Evolutionary conservation across 345 rosid genomes (phyloP).

Genomic region (Abelmoschus esculentus): DNA sequence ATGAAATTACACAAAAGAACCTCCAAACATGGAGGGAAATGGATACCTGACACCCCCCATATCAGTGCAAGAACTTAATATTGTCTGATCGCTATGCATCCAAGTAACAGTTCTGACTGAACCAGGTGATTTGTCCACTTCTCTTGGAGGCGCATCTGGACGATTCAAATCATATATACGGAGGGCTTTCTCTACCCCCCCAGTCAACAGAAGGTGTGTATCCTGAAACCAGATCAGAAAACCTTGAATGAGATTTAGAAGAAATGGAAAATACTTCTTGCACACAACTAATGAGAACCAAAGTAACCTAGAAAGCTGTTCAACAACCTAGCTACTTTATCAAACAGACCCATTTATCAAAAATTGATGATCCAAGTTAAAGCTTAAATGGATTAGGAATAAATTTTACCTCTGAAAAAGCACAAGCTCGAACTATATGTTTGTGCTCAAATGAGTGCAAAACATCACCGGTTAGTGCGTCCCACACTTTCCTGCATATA

Average conservation of each 20-base stretch:
- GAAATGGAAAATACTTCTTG: neutral
- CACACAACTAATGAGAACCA: neutral
- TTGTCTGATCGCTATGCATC: constrained; percentile 97
- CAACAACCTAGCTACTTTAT: neutral
- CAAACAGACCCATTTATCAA: neutral
- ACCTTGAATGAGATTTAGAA: neutral
- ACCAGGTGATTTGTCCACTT: constrained; percentile 80
- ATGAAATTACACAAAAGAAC: neutral
- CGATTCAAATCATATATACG: constrained; percentile 84
- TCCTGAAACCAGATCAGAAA: constrained; percentile 38
- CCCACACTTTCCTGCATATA: constrained; percentile 59
- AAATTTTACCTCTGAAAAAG: constrained; percentile 69
- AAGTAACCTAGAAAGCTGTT: neutral
- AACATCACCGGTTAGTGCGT: constrained; percentile 83
- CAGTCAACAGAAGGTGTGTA: constrained; percentile 78
- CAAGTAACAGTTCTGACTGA: constrained; percentile 82
- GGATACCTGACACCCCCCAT: constrained; percentile 86
- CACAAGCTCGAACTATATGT: constrained; percentile 83
- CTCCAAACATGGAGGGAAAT: neutral
- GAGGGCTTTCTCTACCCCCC: constrained; percentile 84
- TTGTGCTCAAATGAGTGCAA: constrained; percentile 90
- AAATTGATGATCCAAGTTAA: neutral
- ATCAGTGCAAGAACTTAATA: constrained; percentile 85
- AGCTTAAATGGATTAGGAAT: neutral
- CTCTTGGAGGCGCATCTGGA: constrained; percentile 82